These are phyloP conservation scores for Septoria petroselini DNA, from an alignment of 2,329 filamentous ascomycete genomes.

Conservation along the genomic window DNA sequence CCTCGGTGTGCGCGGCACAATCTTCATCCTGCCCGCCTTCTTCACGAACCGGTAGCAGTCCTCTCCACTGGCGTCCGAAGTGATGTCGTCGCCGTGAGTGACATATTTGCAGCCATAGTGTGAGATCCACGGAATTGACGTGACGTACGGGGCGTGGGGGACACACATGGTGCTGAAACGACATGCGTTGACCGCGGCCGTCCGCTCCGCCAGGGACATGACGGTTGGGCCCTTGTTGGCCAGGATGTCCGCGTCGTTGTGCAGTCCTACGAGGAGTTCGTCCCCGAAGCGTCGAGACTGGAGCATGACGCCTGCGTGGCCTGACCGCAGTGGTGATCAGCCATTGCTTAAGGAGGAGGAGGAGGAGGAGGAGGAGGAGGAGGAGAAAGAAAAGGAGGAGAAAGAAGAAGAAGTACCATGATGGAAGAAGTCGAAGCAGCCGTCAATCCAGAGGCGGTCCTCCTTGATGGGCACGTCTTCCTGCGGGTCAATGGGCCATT, in stretches of 20 bases:
- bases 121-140: slow-evolving; percentile 85
- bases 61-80: slow-evolving; percentile 85
- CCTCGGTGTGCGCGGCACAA: slow-evolving; percentile 91
- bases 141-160: slow-evolving; percentile 88
- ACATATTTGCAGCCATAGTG: slow-evolving; percentile 96
- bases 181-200: slow-evolving; percentile 89
- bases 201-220: slow-evolving; percentile 89
- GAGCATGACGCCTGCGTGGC: slow-evolving; percentile 94
- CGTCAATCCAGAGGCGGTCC: slow-evolving; percentile 93
- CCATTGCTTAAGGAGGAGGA: slow-evolving; percentile 8
- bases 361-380: slow-evolving; percentile 3
- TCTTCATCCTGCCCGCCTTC: slow-evolving; percentile 86
- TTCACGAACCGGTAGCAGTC: slow-evolving; percentile 99
- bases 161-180: slow-evolving; percentile 88
- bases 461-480: slow-evolving; percentile 57
- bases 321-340: slow-evolving; percentile 23
- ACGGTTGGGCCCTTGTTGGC: slow-evolving; percentile 98
- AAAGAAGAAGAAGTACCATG: slow-evolving; percentile 53
- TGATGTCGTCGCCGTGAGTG: slow-evolving; percentile 96
- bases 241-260: slow-evolving; percentile 92
- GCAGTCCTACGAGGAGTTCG: slow-evolving; percentile 86
- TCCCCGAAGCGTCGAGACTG: slow-evolving; percentile 88
- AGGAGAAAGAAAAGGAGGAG: background rate
- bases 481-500: slow-evolving; percentile 65
- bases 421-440: slow-evolving; percentile 98